phyloP scores from a whole-genome alignment of 768 basidiomycete species.

The Boletus sensibilis region DNA sequence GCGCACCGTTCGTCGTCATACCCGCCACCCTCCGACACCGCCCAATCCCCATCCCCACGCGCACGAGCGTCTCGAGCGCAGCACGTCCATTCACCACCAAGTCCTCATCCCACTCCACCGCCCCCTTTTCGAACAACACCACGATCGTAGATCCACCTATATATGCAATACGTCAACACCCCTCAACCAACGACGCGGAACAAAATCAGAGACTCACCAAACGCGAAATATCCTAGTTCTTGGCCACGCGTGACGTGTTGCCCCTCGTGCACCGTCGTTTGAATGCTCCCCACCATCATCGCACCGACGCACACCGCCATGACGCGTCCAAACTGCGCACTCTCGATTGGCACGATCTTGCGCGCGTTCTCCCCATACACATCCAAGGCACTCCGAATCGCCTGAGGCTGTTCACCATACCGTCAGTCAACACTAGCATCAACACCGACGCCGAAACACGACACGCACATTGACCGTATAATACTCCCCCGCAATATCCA shows the following conservation, averaged over 20 bases:
- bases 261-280: slow-evolving; percentile 84
- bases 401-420: slow-evolving; percentile 65
- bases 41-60: slow-evolving; percentile 86
- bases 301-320: slow-evolving; percentile 92
- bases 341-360: slow-evolving; percentile 91
- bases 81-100: slow-evolving; percentile 79
- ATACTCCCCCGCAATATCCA: slow-evolving; percentile 85
- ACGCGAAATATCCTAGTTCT: slow-evolving; percentile 94
- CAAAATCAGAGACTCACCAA: slow-evolving; percentile 56
- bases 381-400: slow-evolving; percentile 84
- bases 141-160: slow-evolving; percentile 94
- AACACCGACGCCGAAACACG: background rate
- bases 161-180: background rate
- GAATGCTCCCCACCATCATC: slow-evolving; percentile 94
- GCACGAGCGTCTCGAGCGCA: slow-evolving; percentile 86
- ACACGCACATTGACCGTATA: slow-evolving; percentile 90
- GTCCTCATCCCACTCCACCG: slow-evolving; percentile 90
- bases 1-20: slow-evolving; percentile 5
- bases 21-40: slow-evolving; percentile 20
- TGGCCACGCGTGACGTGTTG: slow-evolving; percentile 78
- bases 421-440: background rate
- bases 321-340: slow-evolving; percentile 84
- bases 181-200: background rate
- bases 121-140: slow-evolving; percentile 81
- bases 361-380: slow-evolving; percentile 94